Evolutionary conservation across 2,329 filamentous ascomycete species (phyloP).

Genomic region (Sclerotinia glacialis): DNA sequence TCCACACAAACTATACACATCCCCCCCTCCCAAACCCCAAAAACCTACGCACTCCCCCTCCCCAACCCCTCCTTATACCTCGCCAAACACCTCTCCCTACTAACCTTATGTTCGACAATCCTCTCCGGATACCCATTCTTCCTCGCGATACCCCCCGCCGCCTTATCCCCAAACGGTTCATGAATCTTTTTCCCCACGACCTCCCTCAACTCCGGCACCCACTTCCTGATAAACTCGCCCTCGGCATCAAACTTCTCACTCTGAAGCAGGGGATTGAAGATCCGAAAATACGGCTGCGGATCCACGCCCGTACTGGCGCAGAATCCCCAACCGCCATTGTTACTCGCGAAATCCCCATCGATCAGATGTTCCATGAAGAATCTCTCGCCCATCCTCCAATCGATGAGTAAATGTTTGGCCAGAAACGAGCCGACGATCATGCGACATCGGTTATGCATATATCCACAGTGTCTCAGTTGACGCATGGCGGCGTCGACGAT

Average conservation of each 20-base stretch:
- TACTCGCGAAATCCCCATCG: conserved; percentile 40
- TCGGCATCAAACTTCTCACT: conserved; percentile 80
- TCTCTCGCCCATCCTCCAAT: conserved; percentile 78
- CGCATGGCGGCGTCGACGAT: conserved; percentile 87
- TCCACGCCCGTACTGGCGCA: conserved; percentile 72
- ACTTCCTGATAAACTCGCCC: conserved; percentile 77
- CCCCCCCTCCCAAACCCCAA: no score
- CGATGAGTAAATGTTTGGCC: conserved; percentile 74
- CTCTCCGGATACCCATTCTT: conserved; percentile 70
- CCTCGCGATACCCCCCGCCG: conserved; percentile 57
- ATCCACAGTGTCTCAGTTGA: conserved; percentile 65
- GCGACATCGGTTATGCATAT: conserved; percentile 81
- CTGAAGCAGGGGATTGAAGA: conserved; percentile 84
- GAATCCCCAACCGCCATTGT: conserved; percentile 41
- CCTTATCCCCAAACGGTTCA: conserved; percentile 73
- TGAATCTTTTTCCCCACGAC: conserved; percentile 70
- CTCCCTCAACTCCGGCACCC: conserved; percentile 71
- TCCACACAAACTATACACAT: neutral
- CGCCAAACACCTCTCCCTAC: conserved; percentile 63
- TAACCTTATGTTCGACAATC: conserved; percentile 71
- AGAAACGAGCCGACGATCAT: conserved; percentile 84
- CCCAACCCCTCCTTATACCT: conserved; percentile 67
- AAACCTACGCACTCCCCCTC: conserved; percentile 42
- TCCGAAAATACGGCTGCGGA: conserved; percentile 84
- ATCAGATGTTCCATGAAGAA: conserved; percentile 73